Percentiles rank a stretch among this genome's conserved stretches.
Evolutionary conservation across 495 filamentous ascomycete species (phyloP).

Genomic region (Aspergillus cristatus): DNA sequence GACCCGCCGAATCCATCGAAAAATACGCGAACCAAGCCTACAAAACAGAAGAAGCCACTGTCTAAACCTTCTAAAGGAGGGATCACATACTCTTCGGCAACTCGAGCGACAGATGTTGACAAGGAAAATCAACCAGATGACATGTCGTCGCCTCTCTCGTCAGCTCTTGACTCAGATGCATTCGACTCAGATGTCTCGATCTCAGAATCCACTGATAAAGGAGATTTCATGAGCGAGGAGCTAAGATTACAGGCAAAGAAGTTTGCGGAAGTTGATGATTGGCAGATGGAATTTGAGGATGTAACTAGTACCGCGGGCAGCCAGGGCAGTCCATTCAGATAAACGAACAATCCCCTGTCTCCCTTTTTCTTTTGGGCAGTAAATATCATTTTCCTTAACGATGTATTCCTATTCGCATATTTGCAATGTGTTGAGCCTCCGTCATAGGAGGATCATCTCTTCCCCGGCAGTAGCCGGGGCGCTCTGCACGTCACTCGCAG

Average conservation of each 20-base stretch:
- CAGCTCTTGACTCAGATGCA: slow-evolving; percentile 26
- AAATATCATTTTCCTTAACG: neutral
- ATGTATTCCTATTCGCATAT: no score
- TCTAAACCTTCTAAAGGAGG: no score
- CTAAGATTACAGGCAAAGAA: slow-evolving; percentile 36
- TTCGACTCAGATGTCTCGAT: slow-evolving; percentile 17
- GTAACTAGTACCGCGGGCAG: slow-evolving; percentile 22
- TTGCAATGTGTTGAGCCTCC: no score
- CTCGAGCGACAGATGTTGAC: slow-evolving; percentile 8
- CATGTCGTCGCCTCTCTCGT: slow-evolving; percentile 31
- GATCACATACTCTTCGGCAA: slow-evolving; percentile 8
- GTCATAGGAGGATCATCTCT: neutral
- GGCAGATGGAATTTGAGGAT: slow-evolving; percentile 68
- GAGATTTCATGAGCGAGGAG: slow-evolving; percentile 25
- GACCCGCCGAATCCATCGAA: slow-evolving; percentile 12
- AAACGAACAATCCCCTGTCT: slow-evolving; percentile 4
- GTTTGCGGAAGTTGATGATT: slow-evolving; percentile 60
- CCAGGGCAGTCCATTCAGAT: slow-evolving; percentile 14
- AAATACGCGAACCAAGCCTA: slow-evolving; percentile 7
- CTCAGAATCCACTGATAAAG: slow-evolving; percentile 7
- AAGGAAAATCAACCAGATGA: slow-evolving; percentile 23
- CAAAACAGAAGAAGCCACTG: slow-evolving; percentile 3
- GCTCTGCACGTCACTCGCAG: neutral
- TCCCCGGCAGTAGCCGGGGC: slow-evolving; percentile 2
- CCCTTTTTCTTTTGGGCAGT: neutral